These are phyloP conservation scores for Schizochytrium sp. DNA, from an alignment of 108 stramenopile genomes.

Conservation along the genomic window DNA sequence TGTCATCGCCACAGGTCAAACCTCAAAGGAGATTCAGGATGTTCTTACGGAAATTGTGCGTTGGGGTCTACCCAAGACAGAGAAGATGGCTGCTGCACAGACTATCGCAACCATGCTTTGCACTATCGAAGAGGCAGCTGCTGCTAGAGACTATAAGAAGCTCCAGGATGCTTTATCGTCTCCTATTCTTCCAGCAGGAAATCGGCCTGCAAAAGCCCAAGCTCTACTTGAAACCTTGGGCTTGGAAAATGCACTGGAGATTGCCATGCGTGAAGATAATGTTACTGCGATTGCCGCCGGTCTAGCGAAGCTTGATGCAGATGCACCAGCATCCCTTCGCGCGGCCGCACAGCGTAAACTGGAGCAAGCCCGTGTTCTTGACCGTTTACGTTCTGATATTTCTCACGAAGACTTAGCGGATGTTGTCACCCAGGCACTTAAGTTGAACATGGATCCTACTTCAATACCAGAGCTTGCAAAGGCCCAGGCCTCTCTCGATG, in stretches of 20 bases:
- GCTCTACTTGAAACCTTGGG: neutral
- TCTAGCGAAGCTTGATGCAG: neutral
- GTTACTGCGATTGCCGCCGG: neutral
- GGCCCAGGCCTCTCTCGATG: slow-evolving; percentile 21
- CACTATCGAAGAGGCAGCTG: neutral
- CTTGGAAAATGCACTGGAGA: slow-evolving; percentile 11
- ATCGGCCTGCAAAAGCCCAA: neutral
- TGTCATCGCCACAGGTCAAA: neutral
- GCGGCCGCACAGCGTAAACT: neutral
- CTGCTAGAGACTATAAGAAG: neutral
- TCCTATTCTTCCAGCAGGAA: neutral
- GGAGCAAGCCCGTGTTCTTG: neutral
- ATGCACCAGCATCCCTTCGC: neutral
- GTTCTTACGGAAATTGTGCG: slow-evolving; percentile 3
- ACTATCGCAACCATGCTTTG: neutral
- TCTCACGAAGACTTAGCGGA: neutral
- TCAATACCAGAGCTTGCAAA: neutral
- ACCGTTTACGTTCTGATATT: neutral
- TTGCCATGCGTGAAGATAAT: neutral
- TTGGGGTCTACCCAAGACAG: slow-evolving; percentile 19
- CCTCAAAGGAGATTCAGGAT: neutral
- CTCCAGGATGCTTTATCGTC: neutral
- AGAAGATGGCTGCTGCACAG: neutral
- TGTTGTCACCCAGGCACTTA: neutral
- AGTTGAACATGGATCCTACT: neutral